Conservation (phyloP, 768 basidiomycete genomes). For the Lepiota brunneoincarnata region DNA sequence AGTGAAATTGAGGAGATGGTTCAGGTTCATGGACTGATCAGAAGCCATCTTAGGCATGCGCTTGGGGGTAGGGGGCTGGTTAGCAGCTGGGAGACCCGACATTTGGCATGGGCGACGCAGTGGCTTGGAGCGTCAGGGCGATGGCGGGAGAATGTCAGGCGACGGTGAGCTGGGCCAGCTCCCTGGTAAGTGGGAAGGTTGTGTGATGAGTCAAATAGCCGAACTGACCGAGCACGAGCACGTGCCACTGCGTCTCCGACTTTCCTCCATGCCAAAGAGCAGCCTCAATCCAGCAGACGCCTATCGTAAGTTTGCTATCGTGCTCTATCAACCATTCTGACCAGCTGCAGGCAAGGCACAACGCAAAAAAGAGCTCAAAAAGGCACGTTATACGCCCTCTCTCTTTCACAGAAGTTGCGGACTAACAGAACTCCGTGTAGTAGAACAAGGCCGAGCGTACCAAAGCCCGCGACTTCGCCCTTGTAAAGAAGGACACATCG, state of each 20-base stretch:
- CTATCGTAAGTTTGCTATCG: constrained; percentile 54
- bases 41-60: constrained; percentile 69
- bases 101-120: constrained; percentile 22
- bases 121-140: background rate
- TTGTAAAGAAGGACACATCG: constrained; percentile 91
- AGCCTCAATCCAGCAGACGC: constrained; percentile 93
- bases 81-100: constrained; percentile 31
- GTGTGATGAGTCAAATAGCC: constrained; percentile 36
- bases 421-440: constrained; percentile 30
- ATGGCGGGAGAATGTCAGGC: background rate
- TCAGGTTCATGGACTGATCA: constrained; percentile 57
- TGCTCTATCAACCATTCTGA: constrained; percentile 2
- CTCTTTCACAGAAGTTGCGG: background rate
- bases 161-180: constrained; percentile 29
- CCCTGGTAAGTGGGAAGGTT: constrained; percentile 45
- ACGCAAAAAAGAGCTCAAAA: constrained; percentile 93
- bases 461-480: constrained; percentile 83
- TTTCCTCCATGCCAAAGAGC: constrained; percentile 74
- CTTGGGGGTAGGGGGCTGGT: constrained; percentile 44
- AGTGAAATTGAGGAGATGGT: constrained; percentile 92
- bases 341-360: constrained; percentile 75
- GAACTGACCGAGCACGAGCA: constrained; percentile 29
- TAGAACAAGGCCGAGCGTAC: constrained; percentile 89
- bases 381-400: constrained; percentile 63
- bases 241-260: constrained; percentile 14